A percentile compares a stretch with the other conserved stretches of the same genome.
Conservation (phyloP, 225 moss, liverwort and hornwort genomes). For the Pleurozium schreberi region DNA sequence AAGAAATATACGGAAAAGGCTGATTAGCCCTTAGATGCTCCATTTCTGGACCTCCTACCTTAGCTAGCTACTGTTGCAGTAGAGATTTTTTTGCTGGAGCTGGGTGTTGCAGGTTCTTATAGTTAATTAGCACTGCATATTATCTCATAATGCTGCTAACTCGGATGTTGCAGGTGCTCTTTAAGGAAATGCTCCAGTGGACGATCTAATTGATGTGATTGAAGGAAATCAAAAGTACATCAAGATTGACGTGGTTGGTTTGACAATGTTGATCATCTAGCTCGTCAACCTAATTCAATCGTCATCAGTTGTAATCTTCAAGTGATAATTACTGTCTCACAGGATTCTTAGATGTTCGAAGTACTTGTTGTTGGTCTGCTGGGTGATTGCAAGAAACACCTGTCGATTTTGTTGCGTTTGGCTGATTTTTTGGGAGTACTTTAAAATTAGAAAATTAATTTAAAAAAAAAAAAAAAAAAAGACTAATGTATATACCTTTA, state of each 20-base stretch:
- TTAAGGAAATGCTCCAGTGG: conserved; percentile 99
- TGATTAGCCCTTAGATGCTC: too few species aligned
- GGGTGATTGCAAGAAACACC: too few species aligned
- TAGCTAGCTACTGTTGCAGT: background rate
- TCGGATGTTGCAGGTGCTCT: conserved; percentile 64
- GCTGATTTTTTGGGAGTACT: too few species aligned
- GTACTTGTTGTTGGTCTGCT: background rate
- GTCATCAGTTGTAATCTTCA: conserved; percentile 99
- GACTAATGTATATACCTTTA: too few species aligned
- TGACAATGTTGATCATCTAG: conserved; percentile 95
- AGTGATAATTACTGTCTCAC: conserved; percentile 20
- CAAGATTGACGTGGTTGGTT: conserved; percentile 99
- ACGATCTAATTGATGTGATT: conserved; percentile 98
- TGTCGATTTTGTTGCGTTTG: too few species aligned
- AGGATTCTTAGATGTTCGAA: background rate
- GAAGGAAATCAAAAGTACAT: conserved; percentile 99
- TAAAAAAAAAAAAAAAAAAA: too few species aligned
- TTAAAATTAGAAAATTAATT: too few species aligned
- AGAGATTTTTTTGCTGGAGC: background rate
- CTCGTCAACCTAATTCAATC: conserved; percentile 95
- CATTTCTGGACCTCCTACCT: too few species aligned
- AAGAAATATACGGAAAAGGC: too few species aligned
- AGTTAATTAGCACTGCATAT: background rate
- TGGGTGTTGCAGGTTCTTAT: background rate
- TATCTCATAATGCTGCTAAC: background rate